phyloP scores from a whole-genome alignment of 2,329 filamentous ascomycete species.

The Monosporascus sp. region DNA sequence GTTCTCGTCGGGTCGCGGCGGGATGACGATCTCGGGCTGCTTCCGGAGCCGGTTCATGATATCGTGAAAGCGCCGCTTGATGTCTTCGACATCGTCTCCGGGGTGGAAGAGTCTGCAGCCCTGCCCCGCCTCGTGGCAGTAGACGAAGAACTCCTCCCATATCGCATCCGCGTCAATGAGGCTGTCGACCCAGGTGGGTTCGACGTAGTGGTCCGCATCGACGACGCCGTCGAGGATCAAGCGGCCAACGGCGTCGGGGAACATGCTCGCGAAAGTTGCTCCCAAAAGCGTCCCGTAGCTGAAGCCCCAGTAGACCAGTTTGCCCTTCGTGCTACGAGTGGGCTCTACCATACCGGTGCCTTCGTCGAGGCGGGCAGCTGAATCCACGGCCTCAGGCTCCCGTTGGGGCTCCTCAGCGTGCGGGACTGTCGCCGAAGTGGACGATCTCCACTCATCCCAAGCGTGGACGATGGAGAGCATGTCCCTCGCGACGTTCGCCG shows the following conservation, averaged over 20 bases:
- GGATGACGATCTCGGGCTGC: slow-evolving; percentile 28
- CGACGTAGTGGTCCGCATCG: slow-evolving; percentile 37
- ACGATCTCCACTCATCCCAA: slow-evolving; percentile 29
- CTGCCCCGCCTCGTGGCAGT: slow-evolving; percentile 38
- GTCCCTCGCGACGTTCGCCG: slow-evolving; percentile 31
- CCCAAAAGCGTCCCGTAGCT: slow-evolving; percentile 36
- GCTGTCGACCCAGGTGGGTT: slow-evolving; percentile 32
- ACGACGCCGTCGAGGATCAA: slow-evolving; percentile 34
- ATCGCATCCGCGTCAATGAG: slow-evolving; percentile 40
- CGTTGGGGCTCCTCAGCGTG: slow-evolving; percentile 2
- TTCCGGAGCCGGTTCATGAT: slow-evolving; percentile 27
- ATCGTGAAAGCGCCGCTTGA: slow-evolving; percentile 23
- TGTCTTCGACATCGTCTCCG: slow-evolving; percentile 26
- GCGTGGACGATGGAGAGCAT: slow-evolving; percentile 35
- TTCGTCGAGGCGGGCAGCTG: slow-evolving; percentile 2
- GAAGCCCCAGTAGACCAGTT: slow-evolving; percentile 33
- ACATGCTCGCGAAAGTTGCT: slow-evolving; percentile 35
- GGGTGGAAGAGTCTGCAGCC: slow-evolving; percentile 33
- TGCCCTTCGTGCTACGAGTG: slow-evolving; percentile 18
- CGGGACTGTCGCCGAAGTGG: slow-evolving; percentile 2
- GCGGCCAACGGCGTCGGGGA: slow-evolving; percentile 35
- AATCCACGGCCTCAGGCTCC: slow-evolving; percentile 3
- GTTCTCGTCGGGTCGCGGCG: slow-evolving; percentile 13
- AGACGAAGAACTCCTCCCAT: slow-evolving; percentile 38
- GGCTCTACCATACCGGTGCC: slow-evolving; percentile 4